These are phyloP conservation scores for Barnettozyma populi DNA, from an alignment of 805 yeast genomes.

Conservation along the genomic window DNA sequence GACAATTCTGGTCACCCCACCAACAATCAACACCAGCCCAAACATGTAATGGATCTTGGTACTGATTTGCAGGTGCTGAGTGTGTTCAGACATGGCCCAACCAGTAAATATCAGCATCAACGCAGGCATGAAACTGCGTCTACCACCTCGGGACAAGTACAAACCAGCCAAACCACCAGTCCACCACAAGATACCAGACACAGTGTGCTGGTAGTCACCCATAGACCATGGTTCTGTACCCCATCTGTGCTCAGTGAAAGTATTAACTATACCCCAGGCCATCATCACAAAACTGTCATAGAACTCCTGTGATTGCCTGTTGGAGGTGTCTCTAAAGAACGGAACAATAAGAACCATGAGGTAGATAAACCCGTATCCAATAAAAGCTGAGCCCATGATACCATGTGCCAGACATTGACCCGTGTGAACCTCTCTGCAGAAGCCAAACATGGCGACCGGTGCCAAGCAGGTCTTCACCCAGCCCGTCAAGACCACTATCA, in stretches of 20 bases:
- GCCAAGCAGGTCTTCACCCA: slow-evolving; percentile 81
- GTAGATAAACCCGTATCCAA: slow-evolving; percentile 71
- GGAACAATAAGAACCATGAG: slow-evolving; percentile 64
- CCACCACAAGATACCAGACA: slow-evolving; percentile 98
- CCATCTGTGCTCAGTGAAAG: slow-evolving; percentile 97
- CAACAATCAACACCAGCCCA: slow-evolving; percentile 73
- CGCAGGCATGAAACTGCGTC: slow-evolving; percentile 75
- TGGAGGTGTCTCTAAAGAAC: slow-evolving; percentile 55
- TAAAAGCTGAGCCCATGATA: slow-evolving; percentile 89
- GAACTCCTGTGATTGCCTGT: slow-evolving; percentile 69
- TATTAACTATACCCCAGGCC: slow-evolving; percentile 87
- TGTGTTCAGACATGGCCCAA: slow-evolving; percentile 90
- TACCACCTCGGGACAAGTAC: slow-evolving; percentile 61
- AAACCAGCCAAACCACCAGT: slow-evolving; percentile 86
- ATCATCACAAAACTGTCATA: slow-evolving; percentile 79
- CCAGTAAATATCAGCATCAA: slow-evolving; percentile 82
- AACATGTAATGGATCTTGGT: slow-evolving; percentile 86
- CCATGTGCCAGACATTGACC: slow-evolving; percentile 98
- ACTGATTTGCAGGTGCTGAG: slow-evolving; percentile 67
- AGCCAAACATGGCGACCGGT: slow-evolving; percentile 79
- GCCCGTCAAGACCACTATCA: slow-evolving; percentile 48
- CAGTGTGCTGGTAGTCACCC: slow-evolving; percentile 92
- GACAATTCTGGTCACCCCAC: slow-evolving; percentile 69
- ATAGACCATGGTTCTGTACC: slow-evolving; percentile 82
- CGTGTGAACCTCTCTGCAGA: slow-evolving; percentile 75